These are phyloP conservation scores for Cercospora zeae-maydis DNA, from an alignment of 2,329 filamentous ascomycete genomes.

Conservation along the genomic window DNA sequence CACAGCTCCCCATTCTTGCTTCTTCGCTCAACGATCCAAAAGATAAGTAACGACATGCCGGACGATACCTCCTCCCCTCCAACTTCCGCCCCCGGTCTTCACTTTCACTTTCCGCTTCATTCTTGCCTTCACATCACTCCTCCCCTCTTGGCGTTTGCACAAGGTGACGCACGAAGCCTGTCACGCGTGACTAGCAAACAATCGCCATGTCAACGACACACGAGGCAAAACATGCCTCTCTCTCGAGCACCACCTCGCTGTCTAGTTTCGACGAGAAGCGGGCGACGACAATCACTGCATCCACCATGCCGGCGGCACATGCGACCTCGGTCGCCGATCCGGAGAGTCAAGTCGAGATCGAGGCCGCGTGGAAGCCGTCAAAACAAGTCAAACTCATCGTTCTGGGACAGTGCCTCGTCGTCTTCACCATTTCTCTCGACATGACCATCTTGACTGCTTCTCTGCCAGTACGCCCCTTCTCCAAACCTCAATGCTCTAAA, in stretches of 20 bases:
- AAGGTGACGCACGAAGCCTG: background rate
- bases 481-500: background rate
- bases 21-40: background rate
- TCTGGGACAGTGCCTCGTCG: slow-evolving; percentile 42
- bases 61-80: background rate
- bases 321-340: background rate
- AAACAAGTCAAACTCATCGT: slow-evolving; percentile 43
- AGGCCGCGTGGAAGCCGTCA: slow-evolving; percentile 38
- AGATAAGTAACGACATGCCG: background rate
- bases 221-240: background rate
- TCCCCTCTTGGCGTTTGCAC: background rate
- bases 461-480: slow-evolving; percentile 37
- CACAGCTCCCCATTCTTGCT: background rate
- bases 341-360: background rate
- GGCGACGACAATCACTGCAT: slow-evolving; percentile 4
- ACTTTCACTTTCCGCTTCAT: background rate
- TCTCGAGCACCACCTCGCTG: background rate
- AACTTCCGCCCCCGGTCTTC: background rate
- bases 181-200: background rate
- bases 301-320: background rate
- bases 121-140: background rate
- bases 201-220: background rate
- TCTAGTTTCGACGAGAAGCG: slow-evolving; percentile 7
- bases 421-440: slow-evolving; percentile 51
- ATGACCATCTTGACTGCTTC: slow-evolving; percentile 48